Evolutionary conservation across 257 asterid species (phyloP).

Genomic region (Eustoma russellianum): DNA sequence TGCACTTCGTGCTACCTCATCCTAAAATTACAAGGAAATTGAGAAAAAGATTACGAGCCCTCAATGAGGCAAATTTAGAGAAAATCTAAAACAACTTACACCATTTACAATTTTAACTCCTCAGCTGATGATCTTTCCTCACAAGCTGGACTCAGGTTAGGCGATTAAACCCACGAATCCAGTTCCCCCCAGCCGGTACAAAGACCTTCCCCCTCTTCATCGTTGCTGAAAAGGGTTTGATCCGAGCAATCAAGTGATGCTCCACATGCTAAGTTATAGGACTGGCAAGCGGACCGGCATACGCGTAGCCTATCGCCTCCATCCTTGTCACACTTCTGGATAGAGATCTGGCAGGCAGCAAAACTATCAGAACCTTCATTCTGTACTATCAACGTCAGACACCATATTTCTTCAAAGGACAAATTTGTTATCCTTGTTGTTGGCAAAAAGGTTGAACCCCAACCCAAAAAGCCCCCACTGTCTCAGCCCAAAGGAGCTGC

Average conservation of each 20-base stretch:
- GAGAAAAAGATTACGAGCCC: constrained; percentile 20
- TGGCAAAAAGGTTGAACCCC: no score
- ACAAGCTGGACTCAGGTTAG: neutral
- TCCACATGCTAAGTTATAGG: constrained; percentile 91
- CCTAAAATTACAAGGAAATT: constrained; percentile 18
- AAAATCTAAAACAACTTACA: constrained; percentile 37
- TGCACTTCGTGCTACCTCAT: constrained; percentile 37
- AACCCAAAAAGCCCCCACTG: no score
- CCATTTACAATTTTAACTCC: constrained; percentile 44
- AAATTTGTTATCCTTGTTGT: no score
- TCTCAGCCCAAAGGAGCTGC: no score
- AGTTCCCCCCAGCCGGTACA: constrained; percentile 99
- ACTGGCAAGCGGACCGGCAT: constrained; percentile 93
- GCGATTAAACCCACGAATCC: constrained; percentile 55
- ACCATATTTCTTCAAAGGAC: neutral
- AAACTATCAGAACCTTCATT: neutral
- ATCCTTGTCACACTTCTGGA: constrained; percentile 82
- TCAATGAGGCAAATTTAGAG: constrained; percentile 21
- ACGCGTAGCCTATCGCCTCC: constrained; percentile 91
- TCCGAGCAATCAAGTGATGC: constrained; percentile 96
- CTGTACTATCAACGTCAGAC: no score
- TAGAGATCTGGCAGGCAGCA: constrained; percentile 64
- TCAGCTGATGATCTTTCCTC: neutral
- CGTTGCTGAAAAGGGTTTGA: constrained; percentile 83
- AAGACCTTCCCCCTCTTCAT: constrained; percentile 80